Percentiles rank a stretch among this genome's conserved stretches.
Evolutionary conservation across 176 grass and related monocot genomes (phyloP).

Genomic region (Raddia distichophylla): DNA sequence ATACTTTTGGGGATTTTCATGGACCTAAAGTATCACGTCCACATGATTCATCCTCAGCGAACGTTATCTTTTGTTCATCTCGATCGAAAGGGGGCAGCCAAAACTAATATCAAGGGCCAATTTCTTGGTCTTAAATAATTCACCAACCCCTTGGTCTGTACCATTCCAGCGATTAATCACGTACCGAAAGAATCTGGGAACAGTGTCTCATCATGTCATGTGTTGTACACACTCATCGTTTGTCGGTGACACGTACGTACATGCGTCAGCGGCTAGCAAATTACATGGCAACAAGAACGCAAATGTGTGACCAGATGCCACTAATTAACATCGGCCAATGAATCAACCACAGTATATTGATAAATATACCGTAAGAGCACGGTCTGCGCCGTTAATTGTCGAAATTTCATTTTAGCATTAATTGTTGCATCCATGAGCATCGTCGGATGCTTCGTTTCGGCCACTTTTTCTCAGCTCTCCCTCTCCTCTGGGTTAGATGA

Average conservation of each 20-base stretch:
- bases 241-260: not conserved
- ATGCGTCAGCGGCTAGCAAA: not conserved
- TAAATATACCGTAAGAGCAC: too few species aligned
- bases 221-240: not conserved
- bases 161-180: not conserved
- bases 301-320: too few species aligned
- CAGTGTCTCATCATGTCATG: conserved; percentile 39
- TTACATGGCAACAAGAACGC: too few species aligned
- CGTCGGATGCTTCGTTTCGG: too few species aligned
- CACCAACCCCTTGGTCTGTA: conserved; percentile 26
- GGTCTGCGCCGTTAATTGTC: too few species aligned
- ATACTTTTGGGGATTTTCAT: conserved; percentile 26
- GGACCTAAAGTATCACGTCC: conserved; percentile 33
- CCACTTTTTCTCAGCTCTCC: too few species aligned
- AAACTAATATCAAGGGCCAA: not conserved
- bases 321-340: too few species aligned
- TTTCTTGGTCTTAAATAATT: conserved; percentile 5
- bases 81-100: not conserved
- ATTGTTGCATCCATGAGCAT: too few species aligned
- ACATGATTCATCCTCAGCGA: not conserved
- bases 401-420: too few species aligned
- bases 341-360: too few species aligned
- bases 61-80: not conserved
- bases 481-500: too few species aligned
- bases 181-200: conserved; percentile 32